Percentiles rank a stretch among this genome's conserved stretches.
phyloP scores from a whole-genome alignment of 257 asterid species.

The Nicotiana knightiana region DNA sequence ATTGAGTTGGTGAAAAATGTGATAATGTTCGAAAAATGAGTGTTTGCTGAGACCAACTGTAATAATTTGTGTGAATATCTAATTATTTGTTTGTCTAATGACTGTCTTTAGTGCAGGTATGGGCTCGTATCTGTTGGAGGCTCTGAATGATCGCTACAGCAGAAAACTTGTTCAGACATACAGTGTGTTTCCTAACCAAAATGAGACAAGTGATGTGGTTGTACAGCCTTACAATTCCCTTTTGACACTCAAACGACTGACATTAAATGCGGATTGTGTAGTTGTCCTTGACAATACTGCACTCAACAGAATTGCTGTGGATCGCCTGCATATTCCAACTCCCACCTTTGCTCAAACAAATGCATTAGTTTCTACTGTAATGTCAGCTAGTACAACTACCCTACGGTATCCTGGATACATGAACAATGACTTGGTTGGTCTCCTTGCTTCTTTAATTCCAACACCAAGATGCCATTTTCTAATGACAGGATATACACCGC shows the following conservation, averaged over 20 bases:
- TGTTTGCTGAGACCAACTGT: not conserved
- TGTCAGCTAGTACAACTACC: conserved; percentile 99
- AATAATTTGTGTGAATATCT: not conserved
- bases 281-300: conserved; percentile 99
- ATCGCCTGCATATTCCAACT: conserved; percentile 82
- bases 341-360: conserved; percentile 96
- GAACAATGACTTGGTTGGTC: conserved; percentile 99
- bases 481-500: conserved; percentile 99
- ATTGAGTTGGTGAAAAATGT: not conserved
- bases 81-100: not conserved
- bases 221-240: conserved; percentile 98
- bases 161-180: conserved; percentile 92
- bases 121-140: conserved; percentile 95
- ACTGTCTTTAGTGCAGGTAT: conserved; percentile 48
- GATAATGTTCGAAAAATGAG: not conserved
- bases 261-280: conserved; percentile 92
- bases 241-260: conserved; percentile 84
- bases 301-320: conserved; percentile 94
- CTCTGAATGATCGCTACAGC: conserved; percentile 91
- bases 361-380: conserved; percentile 95
- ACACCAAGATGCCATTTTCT: conserved; percentile 99
- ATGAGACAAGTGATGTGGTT: conserved; percentile 96
- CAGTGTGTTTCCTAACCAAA: conserved; percentile 94
- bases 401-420: conserved; percentile 97
- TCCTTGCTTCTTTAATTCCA: conserved; percentile 96